Percentiles rank a stretch among this genome's conserved stretches.
These are phyloP conservation scores for Globisporangium alternatum DNA, from an alignment of 352 stramenopile genomes.

Conservation along the genomic window DNA sequence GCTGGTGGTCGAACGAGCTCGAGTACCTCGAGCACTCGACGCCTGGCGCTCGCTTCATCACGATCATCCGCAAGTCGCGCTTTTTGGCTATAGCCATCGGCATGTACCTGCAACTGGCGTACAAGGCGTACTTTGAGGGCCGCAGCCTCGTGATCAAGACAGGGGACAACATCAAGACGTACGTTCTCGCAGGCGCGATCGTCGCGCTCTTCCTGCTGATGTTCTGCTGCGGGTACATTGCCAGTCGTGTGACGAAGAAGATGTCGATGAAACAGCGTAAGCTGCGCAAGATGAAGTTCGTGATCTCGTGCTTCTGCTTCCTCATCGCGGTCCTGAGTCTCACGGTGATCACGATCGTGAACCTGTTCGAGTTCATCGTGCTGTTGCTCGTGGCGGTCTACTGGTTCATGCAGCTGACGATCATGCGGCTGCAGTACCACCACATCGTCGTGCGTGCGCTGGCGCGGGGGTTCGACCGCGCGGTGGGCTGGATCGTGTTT, in stretches of 20 bases:
- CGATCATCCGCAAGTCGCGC: conserved; percentile 74
- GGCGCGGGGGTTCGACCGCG: conserved; percentile 68
- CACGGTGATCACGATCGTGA: conserved; percentile 62
- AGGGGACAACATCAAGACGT: conserved; percentile 52
- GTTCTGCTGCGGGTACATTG: conserved; percentile 81
- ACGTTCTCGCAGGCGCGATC: conserved; percentile 57
- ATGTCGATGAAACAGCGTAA: conserved; percentile 90
- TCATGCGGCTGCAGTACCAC: conserved; percentile 77
- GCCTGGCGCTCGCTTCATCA: conserved; percentile 52
- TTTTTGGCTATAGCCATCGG: conserved; percentile 71
- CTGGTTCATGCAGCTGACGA: conserved; percentile 86
- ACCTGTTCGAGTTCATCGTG: conserved; percentile 73
- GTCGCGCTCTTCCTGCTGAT: conserved; percentile 71
- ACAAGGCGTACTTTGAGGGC: conserved; percentile 74
- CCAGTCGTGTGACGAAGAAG: conserved; percentile 86
- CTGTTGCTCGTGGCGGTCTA: conserved; percentile 72
- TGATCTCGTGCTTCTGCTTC: conserved; percentile 69
- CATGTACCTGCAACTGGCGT: conserved; percentile 82
- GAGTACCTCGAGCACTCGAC: conserved; percentile 84
- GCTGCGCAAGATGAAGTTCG: conserved; percentile 87
- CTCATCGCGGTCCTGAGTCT: conserved; percentile 65
- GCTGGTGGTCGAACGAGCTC: conserved; percentile 84
- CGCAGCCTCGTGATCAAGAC: conserved; percentile 56
- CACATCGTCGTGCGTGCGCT: conserved; percentile 82
- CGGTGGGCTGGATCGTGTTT: conserved; percentile 87